A percentile compares a stretch with the other conserved stretches of the same genome.
These are phyloP conservation scores for Wilhelminamyces savonicus DNA, from an alignment of 805 yeast genomes.

Conservation along the genomic window DNA sequence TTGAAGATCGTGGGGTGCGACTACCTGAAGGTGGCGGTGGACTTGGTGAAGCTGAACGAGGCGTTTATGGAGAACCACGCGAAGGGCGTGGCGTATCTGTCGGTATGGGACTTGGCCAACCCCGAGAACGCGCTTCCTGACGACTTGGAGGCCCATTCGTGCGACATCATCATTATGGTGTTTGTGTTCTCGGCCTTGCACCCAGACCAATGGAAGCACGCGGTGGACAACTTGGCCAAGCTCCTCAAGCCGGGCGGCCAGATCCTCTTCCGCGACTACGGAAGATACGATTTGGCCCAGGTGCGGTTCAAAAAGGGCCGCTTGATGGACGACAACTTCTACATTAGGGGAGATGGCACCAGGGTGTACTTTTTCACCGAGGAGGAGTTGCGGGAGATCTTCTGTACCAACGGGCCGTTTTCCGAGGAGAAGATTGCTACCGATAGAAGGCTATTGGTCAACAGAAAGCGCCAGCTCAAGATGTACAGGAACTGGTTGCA, in stretches of 20 bases:
- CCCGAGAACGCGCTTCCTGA: slow-evolving; percentile 72
- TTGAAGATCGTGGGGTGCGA: slow-evolving; percentile 80
- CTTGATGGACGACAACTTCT: slow-evolving; percentile 84
- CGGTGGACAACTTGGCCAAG: slow-evolving; percentile 62
- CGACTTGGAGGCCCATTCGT: slow-evolving; percentile 71
- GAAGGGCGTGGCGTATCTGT: slow-evolving; percentile 57
- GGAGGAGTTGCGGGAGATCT: slow-evolving; percentile 76
- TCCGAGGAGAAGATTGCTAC: slow-evolving; percentile 74
- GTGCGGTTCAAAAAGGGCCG: slow-evolving; percentile 87
- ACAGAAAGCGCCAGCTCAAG: slow-evolving; percentile 84
- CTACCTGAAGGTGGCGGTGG: slow-evolving; percentile 84
- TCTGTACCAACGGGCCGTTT: slow-evolving; percentile 46
- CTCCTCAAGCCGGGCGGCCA: slow-evolving; percentile 90
- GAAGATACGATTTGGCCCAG: slow-evolving; percentile 93
- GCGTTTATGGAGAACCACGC: slow-evolving; percentile 47
- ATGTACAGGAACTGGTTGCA: slow-evolving; percentile 98
- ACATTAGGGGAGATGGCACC: slow-evolving; percentile 96
- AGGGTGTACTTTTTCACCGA: slow-evolving; percentile 96
- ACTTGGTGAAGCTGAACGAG: slow-evolving; percentile 64
- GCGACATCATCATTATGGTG: slow-evolving; percentile 90
- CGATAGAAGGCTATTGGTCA: slow-evolving; percentile 85
- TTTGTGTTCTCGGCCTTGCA: slow-evolving; percentile 90
- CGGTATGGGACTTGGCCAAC: slow-evolving; percentile 94
- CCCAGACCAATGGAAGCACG: slow-evolving; percentile 86
- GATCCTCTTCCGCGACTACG: slow-evolving; percentile 87